A percentile compares a stretch with the other conserved stretches of the same genome.
phyloP scores from a whole-genome alignment of 2,329 filamentous ascomycete species.

The Aspergillus aculeatinus region DNA sequence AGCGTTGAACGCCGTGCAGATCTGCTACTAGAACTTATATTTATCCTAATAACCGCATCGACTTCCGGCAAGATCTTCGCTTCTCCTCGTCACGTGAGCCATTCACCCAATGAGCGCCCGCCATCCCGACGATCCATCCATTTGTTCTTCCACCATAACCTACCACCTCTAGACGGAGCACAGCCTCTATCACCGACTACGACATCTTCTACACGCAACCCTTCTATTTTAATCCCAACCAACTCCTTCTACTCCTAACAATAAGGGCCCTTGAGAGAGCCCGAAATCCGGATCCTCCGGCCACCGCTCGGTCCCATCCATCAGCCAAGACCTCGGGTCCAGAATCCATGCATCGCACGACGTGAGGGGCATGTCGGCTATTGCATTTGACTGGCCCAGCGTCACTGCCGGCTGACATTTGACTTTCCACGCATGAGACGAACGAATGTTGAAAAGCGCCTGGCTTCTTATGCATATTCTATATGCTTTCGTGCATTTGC shows the following conservation, averaged over 20 bases:
- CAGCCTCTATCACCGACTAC: neutral
- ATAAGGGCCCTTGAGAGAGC: neutral
- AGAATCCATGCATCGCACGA: neutral
- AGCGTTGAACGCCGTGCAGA: constrained; percentile 39
- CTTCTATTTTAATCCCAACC: neutral
- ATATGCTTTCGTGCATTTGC: constrained; percentile 20
- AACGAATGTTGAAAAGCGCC: constrained; percentile 14
- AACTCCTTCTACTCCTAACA: neutral
- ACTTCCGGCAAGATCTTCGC: constrained; percentile 14
- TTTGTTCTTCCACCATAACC: neutral
- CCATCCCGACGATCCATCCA: neutral
- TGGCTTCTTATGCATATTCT: constrained; percentile 21
- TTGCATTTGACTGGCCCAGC: neutral
- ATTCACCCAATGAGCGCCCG: neutral
- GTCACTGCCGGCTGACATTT: constrained; percentile 2
- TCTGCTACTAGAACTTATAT: constrained; percentile 23
- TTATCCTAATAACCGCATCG: neutral
- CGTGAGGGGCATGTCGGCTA: constrained; percentile 8
- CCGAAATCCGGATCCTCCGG: neutral
- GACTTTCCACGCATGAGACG: constrained; percentile 14
- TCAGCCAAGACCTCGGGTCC: neutral
- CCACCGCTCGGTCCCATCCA: neutral
- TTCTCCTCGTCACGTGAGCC: constrained; percentile 6
- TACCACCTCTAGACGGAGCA: constrained; percentile 2
- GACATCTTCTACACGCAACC: constrained; percentile 1